Base-by-base conservation (phyloP, 2,329 filamentous ascomycete species). In the Aspergillus pseudonomiae region DNA sequence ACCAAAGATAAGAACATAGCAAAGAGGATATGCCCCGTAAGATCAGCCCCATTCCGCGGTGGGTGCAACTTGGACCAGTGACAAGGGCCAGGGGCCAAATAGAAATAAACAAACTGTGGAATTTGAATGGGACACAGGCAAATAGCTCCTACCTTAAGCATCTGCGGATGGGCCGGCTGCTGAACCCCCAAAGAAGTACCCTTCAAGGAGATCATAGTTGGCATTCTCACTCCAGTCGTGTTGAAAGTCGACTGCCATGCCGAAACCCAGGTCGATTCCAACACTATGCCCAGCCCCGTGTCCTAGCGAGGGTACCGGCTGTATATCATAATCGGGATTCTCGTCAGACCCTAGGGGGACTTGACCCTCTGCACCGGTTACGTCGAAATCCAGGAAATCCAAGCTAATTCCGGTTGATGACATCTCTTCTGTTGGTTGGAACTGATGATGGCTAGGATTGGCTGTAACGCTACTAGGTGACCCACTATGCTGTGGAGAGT, bases 351-450 rank as follows among this genome's bases (percentile, higher is more conserved):
- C 71, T 54, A 71, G 63, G 14, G 70, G 60, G 16, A 69, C 48
- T n/a, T 69, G 72, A 32, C 63, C 64, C 16, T 75, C 72, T 36
- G 70, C 66, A 21, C 75, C 74, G 0, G 77, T 71, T 5, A 82
- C 76, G 63, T 83, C 82, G 53, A 82, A 81, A 64, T 86, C 82
- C 16, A 87, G 74, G 71, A 87, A 87, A 67, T 86, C 84, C 16
- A 87, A 79, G 57, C 84, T 81, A 19, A 82, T 79, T 60, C 83
- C 71, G 16, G 67, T 54, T 14, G 64, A 46, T 19, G 67, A 62
- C 14, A 65, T 64, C 14, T 75, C 73, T 12, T 73, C 70, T 21
- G 69, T 32, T n/a, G 67, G 26, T 43, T 66, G 65, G n/a, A 69
- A 64, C 50, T 67, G 65, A 59, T 73, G 64, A 16, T 70, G 68